Percentiles rank a stretch among this genome's conserved stretches.
These are phyloP conservation scores for Quercus tomentella DNA, from an alignment of 331 rosid genomes.

Conservation along the genomic window DNA sequence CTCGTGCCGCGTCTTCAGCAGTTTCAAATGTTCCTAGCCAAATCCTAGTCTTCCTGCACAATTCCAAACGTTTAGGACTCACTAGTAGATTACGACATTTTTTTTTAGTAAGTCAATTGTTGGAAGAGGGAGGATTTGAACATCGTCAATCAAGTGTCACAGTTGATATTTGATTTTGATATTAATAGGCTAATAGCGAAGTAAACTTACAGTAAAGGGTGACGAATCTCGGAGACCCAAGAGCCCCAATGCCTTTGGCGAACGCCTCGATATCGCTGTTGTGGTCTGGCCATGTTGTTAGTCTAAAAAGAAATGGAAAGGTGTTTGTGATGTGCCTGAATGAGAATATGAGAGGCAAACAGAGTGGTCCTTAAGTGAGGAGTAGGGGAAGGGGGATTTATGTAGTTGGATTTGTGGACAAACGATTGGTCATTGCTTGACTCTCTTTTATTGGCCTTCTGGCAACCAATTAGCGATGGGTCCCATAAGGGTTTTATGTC, in stretches of 20 bases:
- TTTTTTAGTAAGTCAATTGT: too few species aligned
- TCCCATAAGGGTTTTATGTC: conserved; percentile 48
- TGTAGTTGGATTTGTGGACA: conserved; percentile 48
- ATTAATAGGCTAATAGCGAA: neutral
- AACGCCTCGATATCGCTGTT: conserved; percentile 96
- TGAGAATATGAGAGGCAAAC: conserved; percentile 6
- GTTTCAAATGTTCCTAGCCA: conserved; percentile 99
- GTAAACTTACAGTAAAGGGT: conserved; percentile 81
- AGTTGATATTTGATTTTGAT: too few species aligned
- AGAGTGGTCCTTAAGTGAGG: conserved; percentile 13
- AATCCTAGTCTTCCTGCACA: conserved; percentile 85
- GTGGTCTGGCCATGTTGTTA: conserved; percentile 83
- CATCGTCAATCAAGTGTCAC: too few species aligned
- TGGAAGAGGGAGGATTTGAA: too few species aligned
- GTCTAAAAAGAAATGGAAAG: conserved; percentile 34
- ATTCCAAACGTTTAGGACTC: neutral
- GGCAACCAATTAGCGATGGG: conserved; percentile 51
- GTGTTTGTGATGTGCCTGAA: conserved; percentile 43
- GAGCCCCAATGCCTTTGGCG: conserved; percentile 99
- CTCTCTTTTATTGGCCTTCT: conserved; percentile 35
- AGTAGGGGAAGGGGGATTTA: conserved; percentile 38
- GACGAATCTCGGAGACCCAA: conserved; percentile 99
- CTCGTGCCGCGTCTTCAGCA: conserved; percentile 92
- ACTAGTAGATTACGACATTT: conserved; percentile 5
- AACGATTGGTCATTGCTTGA: conserved; percentile 4